phyloP scores from a whole-genome alignment of 2,329 filamentous ascomycete species.

The Rhynchosporium agropyri region DNA sequence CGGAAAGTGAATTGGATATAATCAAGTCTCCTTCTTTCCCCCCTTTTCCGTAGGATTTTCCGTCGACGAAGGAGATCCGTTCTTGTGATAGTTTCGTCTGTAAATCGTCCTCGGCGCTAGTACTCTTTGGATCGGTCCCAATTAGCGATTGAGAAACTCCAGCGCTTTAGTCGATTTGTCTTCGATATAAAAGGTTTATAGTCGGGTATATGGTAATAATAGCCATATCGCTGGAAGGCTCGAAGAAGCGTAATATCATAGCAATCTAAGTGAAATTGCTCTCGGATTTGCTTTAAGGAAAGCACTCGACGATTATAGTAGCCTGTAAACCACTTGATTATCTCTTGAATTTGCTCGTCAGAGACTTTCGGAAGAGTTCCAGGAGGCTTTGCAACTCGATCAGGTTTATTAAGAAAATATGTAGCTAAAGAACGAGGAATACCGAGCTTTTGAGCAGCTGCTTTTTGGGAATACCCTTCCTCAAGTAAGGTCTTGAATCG shows the following conservation, averaged over 20 bases:
- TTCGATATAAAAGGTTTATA: constrained; percentile 20
- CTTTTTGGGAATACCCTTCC: too few species aligned
- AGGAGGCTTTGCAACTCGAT: constrained; percentile 14
- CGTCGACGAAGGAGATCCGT: constrained; percentile 12
- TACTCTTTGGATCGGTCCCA: constrained; percentile 23
- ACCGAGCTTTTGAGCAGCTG: too few species aligned
- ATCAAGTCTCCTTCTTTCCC: constrained; percentile 20
- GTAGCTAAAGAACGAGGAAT: too few species aligned
- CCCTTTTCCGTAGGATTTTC: neutral
- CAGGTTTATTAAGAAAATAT: constrained; percentile 10
- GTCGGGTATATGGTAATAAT: constrained; percentile 3
- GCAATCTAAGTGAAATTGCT: constrained; percentile 2
- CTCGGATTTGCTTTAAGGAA: constrained; percentile 13
- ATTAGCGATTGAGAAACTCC: constrained; percentile 23
- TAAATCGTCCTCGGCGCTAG: constrained; percentile 20
- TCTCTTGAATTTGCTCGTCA: constrained; percentile 13
- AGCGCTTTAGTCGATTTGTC: constrained; percentile 10
- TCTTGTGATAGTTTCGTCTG: constrained; percentile 18
- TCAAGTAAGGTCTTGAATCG: too few species aligned
- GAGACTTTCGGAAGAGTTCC: constrained; percentile 11
- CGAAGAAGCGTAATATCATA: constrained; percentile 15
- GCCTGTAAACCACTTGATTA: constrained; percentile 20
- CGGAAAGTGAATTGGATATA: constrained; percentile 27
- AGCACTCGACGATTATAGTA: constrained; percentile 13
- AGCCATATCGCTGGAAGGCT: constrained; percentile 22